Percentiles rank a stretch among this genome's conserved stretches.
Conservation (phyloP, 768 basidiomycete species). For the Kwoniella heveanensis region DNA sequence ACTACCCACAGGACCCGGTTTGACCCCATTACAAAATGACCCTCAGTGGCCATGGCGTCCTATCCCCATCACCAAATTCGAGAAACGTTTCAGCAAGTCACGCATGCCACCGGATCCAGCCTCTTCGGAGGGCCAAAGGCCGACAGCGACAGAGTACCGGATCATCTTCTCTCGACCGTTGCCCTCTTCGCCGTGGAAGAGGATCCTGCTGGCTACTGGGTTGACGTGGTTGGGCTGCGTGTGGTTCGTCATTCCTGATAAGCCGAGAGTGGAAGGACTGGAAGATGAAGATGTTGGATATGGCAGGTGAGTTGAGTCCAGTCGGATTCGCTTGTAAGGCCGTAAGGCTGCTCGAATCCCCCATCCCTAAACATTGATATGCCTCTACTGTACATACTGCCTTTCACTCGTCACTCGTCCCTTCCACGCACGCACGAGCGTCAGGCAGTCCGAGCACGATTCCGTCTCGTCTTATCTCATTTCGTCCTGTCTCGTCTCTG, state of each 20-base stretch:
- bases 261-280: slow-evolving; percentile 12
- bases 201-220: not conserved
- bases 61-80: not conserved
- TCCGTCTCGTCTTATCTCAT: no score
- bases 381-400: no score
- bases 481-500: no score
- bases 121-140: not conserved
- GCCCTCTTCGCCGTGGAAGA: slow-evolving; percentile 3
- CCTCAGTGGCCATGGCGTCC: slow-evolving; percentile 6
- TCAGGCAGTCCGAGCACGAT: no score
- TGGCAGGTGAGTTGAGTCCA: slow-evolving; percentile 4
- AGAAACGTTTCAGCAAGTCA: not conserved
- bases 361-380: no score
- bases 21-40: not conserved
- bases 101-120: not conserved
- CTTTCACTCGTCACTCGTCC: no score
- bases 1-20: not conserved
- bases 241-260: slow-evolving; percentile 7
- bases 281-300: slow-evolving; percentile 5
- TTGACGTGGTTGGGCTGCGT: slow-evolving; percentile 5
- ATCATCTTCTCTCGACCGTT: slow-evolving; percentile 9
- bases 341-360: no score
- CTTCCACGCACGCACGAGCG: no score
- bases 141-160: not conserved
- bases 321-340: no score